phyloP scores from a whole-genome alignment of 2,329 filamentous ascomycete genomes.

The Neonectria ditissima region DNA sequence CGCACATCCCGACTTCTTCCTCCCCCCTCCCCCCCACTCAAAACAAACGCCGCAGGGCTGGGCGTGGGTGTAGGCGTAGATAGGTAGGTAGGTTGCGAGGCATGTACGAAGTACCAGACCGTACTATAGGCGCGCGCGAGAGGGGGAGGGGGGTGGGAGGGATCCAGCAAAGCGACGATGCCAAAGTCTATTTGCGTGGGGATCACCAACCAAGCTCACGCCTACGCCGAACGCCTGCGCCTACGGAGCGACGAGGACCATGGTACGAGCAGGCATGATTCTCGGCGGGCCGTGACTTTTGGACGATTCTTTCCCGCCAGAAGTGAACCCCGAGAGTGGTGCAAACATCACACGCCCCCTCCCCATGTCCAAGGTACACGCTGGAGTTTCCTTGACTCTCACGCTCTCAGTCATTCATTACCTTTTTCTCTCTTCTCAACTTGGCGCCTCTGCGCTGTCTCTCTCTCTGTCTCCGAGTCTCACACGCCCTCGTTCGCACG shows the following conservation, averaged over 20 bases:
- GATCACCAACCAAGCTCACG: conserved; percentile 37
- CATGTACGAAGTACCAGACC: too few species aligned
- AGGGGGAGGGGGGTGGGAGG: conserved; percentile 17
- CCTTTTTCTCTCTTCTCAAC: background rate
- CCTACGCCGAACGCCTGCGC: conserved; percentile 25
- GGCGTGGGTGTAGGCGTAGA: conserved; percentile 13
- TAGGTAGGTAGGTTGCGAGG: conserved; percentile 5
- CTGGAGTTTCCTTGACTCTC: background rate
- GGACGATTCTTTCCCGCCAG: background rate
- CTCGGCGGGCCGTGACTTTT: conserved; percentile 13
- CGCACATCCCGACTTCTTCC: background rate
- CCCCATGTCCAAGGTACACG: background rate
- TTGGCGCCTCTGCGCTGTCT: background rate
- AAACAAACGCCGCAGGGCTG: conserved; percentile 13
- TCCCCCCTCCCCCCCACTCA: background rate
- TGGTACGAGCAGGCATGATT: conserved; percentile 32
- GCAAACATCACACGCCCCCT: conserved; percentile 7
- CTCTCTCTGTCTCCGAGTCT: background rate
- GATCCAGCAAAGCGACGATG: conserved; percentile 35
- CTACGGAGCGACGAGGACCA: conserved; percentile 3
- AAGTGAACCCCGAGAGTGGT: background rate
- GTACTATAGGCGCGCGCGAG: conserved; percentile 25
- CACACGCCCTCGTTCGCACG: background rate
- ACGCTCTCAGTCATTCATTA: background rate
- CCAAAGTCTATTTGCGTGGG: conserved; percentile 45